Conservation (phyloP, 2,329 filamentous ascomycete species). For the Alternaria angustiovoidea region DNA sequence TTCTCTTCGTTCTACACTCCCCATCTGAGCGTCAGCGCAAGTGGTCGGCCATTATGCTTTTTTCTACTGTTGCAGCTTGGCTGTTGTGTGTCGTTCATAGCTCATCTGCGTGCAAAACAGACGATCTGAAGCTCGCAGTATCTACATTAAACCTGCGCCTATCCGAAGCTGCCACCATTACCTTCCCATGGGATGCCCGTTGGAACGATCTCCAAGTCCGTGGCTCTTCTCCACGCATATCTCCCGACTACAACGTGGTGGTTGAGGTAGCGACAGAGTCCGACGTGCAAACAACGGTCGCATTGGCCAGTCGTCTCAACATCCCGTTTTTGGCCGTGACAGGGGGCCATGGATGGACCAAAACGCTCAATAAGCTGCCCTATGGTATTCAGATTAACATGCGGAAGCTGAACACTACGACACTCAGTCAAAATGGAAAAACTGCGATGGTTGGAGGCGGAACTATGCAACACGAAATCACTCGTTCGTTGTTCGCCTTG, state of each 20-base stretch:
- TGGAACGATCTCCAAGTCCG: conserved; percentile 27
- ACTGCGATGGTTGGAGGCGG: conserved; percentile 43
- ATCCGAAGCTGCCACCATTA: conserved; percentile 20
- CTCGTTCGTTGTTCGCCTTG: conserved; percentile 32
- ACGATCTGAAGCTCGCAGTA: background rate
- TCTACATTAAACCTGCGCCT: conserved; percentile 9
- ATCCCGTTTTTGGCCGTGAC: conserved; percentile 51
- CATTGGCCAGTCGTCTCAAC: conserved; percentile 22
- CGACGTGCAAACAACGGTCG: conserved; percentile 24
- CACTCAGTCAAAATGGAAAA: conserved; percentile 26
- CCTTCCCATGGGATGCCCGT: conserved; percentile 21
- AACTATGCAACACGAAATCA: conserved; percentile 35
- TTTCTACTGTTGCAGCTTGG: background rate
- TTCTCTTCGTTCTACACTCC: background rate
- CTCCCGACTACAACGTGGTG: conserved; percentile 24
- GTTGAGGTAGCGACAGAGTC: conserved; percentile 27
- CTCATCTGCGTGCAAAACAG: background rate
- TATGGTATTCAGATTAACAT: conserved; percentile 47
- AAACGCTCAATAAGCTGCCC: conserved; percentile 30
- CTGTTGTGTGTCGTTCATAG: background rate
- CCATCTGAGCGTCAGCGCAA: background rate
- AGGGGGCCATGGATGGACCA: conserved; percentile 46
- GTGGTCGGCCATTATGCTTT: background rate
- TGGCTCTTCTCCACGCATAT: conserved; percentile 27
- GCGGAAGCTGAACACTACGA: conserved; percentile 36